phyloP scores from a whole-genome alignment of 2,329 filamentous ascomycete genomes.

The Colletotrichum endophyticum region DNA sequence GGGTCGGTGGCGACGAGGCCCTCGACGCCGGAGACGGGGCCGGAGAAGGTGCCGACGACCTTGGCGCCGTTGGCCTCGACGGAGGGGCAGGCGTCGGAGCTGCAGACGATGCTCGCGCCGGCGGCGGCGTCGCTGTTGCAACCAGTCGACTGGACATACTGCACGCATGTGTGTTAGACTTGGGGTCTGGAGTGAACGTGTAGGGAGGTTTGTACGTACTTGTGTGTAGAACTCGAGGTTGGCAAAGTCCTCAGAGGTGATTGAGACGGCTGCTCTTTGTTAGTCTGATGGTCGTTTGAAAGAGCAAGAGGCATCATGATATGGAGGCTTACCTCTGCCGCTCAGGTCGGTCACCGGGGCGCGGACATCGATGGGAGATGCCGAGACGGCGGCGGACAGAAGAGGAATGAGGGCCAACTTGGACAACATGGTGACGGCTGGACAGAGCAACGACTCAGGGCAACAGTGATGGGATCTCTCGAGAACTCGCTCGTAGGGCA shows the following conservation, averaged over 20 bases:
- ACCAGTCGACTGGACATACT: conserved; percentile 55
- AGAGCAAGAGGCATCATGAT: background rate
- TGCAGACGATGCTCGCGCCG: conserved; percentile 48
- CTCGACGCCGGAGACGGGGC: conserved; percentile 45
- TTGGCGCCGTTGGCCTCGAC: conserved; percentile 48
- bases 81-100: conserved; percentile 45
- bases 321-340: conserved; percentile 33
- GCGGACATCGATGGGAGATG: conserved; percentile 3
- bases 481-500: conserved; percentile 6
- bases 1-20: conserved; percentile 59
- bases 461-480: background rate
- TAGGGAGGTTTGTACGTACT: background rate
- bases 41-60: conserved; percentile 46
- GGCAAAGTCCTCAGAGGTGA: conserved; percentile 36
- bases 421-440: conserved; percentile 21
- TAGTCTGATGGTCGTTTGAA: background rate
- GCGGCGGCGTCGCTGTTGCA: conserved; percentile 51
- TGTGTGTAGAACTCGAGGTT: conserved; percentile 54
- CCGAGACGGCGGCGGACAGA: conserved; percentile 17
- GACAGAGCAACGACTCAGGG: background rate
- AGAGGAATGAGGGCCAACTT: conserved; percentile 20
- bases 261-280: conserved; percentile 6
- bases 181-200: background rate
- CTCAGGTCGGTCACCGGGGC: conserved; percentile 26
- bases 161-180: background rate